These are phyloP conservation scores for Pichia eremophila DNA, from an alignment of 805 yeast genomes.

Conservation along the genomic window DNA sequence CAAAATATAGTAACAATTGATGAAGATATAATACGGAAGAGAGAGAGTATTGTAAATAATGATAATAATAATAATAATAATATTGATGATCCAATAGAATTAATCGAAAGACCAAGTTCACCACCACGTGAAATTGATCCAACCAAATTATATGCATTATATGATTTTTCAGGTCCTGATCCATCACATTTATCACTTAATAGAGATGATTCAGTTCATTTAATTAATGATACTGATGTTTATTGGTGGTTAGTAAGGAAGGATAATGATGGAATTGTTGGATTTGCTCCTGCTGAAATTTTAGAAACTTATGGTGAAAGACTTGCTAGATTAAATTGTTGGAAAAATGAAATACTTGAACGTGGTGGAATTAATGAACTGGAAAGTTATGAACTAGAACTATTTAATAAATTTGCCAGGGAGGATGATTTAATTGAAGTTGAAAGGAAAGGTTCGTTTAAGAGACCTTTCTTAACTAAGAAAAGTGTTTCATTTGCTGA, in stretches of 20 bases:
- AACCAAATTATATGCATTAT: conserved; percentile 72
- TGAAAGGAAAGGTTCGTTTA: conserved; percentile 14
- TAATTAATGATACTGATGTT: conserved; percentile 81
- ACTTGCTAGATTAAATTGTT: conserved; percentile 83
- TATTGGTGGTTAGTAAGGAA: conserved; percentile 92
- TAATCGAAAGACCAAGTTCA: conserved; percentile 39
- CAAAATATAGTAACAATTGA: background rate
- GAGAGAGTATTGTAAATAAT: background rate
- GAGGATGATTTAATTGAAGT: conserved; percentile 12
- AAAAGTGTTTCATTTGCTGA: conserved; percentile 25
- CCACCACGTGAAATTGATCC: conserved; percentile 82
- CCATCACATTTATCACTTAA: conserved; percentile 78
- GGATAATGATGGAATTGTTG: conserved; percentile 39
- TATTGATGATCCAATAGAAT: conserved; percentile 2
- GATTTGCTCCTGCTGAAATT: conserved; percentile 95
- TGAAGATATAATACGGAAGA: background rate
- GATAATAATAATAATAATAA: background rate
- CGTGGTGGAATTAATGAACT: conserved; percentile 17
- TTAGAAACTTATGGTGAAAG: conserved; percentile 87
- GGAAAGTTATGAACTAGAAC: conserved; percentile 19
- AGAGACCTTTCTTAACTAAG: conserved; percentile 8
- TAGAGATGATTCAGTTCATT: conserved; percentile 73
- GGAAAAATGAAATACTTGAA: conserved; percentile 75
- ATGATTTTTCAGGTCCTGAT: conserved; percentile 85
- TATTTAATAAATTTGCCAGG: conserved; percentile 16